These are phyloP conservation scores for Crithidia acanthocephali DNA, from an alignment of 208 protist genomes.

Conservation along the genomic window DNA sequence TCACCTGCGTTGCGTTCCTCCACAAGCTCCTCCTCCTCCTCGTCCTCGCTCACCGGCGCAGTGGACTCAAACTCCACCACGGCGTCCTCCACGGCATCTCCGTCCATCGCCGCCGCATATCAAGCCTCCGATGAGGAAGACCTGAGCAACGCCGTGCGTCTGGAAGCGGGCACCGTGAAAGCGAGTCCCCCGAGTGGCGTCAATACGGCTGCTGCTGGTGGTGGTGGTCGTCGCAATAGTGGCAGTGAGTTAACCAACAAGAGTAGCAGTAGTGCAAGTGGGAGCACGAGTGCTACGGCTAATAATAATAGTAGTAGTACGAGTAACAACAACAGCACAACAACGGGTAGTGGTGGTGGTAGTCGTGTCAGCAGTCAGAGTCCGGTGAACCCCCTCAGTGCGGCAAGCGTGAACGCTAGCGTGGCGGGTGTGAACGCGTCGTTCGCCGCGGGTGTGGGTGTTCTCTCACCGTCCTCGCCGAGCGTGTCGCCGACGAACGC, in stretches of 20 bases:
- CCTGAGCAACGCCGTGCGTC: not conserved
- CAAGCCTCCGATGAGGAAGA: not conserved
- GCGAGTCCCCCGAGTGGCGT: not conserved
- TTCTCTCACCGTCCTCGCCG: conserved; percentile 10
- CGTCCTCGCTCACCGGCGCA: conserved; percentile 8
- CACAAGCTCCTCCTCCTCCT: conserved; percentile 5
- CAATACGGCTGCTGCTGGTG: too few species aligned
- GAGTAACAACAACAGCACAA: not conserved
- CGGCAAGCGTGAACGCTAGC: not conserved
- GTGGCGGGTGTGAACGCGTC: not conserved
- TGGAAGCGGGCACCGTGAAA: not conserved
- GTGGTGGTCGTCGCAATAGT: not conserved
- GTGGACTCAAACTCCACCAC: not conserved
- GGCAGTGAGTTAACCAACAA: not conserved
- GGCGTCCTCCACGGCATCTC: conserved; percentile 5
- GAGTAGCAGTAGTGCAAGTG: conserved; percentile 4
- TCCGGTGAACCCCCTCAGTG: not conserved
- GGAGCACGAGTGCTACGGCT: not conserved
- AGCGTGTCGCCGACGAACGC: conserved; percentile 19
- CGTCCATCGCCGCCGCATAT: not conserved
- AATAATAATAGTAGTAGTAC: not conserved
- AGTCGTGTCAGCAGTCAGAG: not conserved
- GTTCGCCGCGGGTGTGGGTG: not conserved
- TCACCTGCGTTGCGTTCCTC: conserved; percentile 5
- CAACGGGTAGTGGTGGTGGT: conserved; percentile 18